Conservation (phyloP, 345 rosid genomes). For the Iberis pinnata region DNA sequence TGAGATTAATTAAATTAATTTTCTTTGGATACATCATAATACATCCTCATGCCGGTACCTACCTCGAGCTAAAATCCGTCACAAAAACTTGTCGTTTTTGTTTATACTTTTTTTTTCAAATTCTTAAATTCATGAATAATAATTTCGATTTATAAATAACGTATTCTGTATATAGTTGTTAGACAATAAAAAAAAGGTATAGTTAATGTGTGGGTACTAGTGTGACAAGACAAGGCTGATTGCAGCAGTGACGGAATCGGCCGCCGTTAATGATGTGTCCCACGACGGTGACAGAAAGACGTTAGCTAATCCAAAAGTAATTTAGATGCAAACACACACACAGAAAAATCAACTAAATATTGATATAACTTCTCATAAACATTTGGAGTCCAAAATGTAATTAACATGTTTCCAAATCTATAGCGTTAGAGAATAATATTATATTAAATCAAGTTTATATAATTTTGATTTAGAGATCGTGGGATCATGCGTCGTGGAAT, state of each 20-base stretch:
- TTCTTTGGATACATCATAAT: slow-evolving; percentile 7
- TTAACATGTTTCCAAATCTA: too few relatives aligned
- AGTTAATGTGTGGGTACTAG: slow-evolving; percentile 17
- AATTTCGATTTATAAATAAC: background rate
- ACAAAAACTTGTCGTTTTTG: background rate
- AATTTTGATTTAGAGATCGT: too few relatives aligned
- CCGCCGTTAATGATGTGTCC: slow-evolving; percentile 22
- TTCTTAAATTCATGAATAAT: background rate
- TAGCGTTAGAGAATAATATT: too few relatives aligned
- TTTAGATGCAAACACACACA: too few relatives aligned
- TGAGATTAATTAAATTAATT: slow-evolving; percentile 1
- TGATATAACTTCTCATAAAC: too few relatives aligned
- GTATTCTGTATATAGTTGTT: background rate
- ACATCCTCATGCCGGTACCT: slow-evolving; percentile 14
- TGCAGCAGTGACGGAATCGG: slow-evolving; percentile 14
- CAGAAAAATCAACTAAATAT: too few relatives aligned
- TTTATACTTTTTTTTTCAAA: background rate
- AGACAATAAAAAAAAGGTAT: background rate
- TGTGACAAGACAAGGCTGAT: slow-evolving; percentile 16
- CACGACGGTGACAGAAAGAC: slow-evolving; percentile 22
- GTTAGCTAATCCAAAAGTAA: too few relatives aligned
- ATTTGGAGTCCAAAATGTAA: too few relatives aligned
- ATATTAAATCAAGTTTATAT: too few relatives aligned
- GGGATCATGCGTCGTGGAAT: too few relatives aligned
- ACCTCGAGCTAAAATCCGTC: slow-evolving; percentile 10